Base-by-base conservation (phyloP, 495 filamentous ascomycete genomes). In the Tuber aestivum region DNA sequence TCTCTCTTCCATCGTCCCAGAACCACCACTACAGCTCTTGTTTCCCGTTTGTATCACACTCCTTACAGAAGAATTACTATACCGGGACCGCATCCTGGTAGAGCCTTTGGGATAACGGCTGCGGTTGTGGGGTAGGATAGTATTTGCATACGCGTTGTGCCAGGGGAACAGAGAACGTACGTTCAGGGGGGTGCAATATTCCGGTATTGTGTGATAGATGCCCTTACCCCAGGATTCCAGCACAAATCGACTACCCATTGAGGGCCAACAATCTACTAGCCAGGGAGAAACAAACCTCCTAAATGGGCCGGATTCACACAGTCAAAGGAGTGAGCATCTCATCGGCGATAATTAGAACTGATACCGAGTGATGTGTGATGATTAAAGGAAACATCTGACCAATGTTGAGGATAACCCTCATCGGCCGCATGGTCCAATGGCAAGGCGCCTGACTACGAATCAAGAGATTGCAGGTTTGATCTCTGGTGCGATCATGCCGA, bases 381-480 rank as follows among this genome's bases (percentile, higher is more conserved):
- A 65, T 6, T 20, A 5, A 65, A 32, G 10, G 14, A 65, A 65
- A 27, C 12, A 32, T 27, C 50, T 20, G 5, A 12, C 8, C 9
- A 27, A 4, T 2, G 3, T 61, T n/a, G n/a, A 32, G 1, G 50
- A 27, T n/a, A n/a, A 61, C 12, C 27, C 10, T 32, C 4, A 35
- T 65, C 16, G 80, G 80, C 76, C 80, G 80, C 75, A 72, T 89
- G 87, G 88, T 87, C 87, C 86, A 90, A 90, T 90, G 88, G 88
- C 86, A 90, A 90, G 88, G 87, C 87, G 88, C 88, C 89, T 90
- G 88, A 90, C 88, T 90, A 89, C 88, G 88, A 88, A 88, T 88
- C 87, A 88, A 87, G 87, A 88, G 87, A 88, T 88, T 87, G 84
- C 81, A 81, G 83, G 82, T 84, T 84, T 82, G 83, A 83, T 81